Conservation (phyloP, 306 rosid species). For the Arachis stenosperma region DNA sequence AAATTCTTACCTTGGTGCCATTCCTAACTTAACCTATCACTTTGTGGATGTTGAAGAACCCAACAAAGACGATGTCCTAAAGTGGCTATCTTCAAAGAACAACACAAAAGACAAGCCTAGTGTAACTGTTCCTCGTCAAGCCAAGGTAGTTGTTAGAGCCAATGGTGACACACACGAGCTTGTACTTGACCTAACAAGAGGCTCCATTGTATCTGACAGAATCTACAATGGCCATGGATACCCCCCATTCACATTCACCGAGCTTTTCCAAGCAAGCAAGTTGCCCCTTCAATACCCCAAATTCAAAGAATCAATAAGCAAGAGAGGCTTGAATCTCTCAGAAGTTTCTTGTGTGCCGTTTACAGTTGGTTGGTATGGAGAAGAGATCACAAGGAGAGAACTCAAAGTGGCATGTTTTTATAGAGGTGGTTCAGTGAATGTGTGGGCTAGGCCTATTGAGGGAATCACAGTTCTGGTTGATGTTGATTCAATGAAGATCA, state of each 20-base stretch:
- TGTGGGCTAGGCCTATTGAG: constrained; percentile 83
- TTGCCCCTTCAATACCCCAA: constrained; percentile 61
- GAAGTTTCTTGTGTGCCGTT: constrained; percentile 84
- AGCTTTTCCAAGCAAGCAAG: constrained; percentile 72
- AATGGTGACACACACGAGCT: constrained; percentile 66
- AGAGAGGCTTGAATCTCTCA: constrained; percentile 68
- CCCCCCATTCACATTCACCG: constrained; percentile 73
- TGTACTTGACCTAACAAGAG: constrained; percentile 56
- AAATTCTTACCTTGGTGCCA: constrained; percentile 60
- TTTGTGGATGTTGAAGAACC: constrained; percentile 80
- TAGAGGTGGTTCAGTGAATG: constrained; percentile 63
- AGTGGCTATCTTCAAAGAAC: constrained; percentile 60
- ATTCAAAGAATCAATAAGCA: constrained; percentile 57
- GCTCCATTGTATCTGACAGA: constrained; percentile 55
- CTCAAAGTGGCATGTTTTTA: constrained; percentile 70
- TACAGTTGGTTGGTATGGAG: constrained; percentile 88
- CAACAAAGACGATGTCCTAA: constrained; percentile 65
- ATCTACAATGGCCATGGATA: constrained; percentile 70
- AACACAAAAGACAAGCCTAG: constrained; percentile 28
- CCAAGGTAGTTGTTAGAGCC: constrained; percentile 71
- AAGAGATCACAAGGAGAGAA: constrained; percentile 56
- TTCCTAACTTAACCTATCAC: constrained; percentile 76
- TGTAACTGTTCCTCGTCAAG: constrained; percentile 54
- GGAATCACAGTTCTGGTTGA: constrained; percentile 68
- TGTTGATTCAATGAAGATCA: constrained; percentile 72